Evolutionary conservation across 352 stramenopile genomes (phyloP).

Genomic region (Achlya hypogyna): DNA sequence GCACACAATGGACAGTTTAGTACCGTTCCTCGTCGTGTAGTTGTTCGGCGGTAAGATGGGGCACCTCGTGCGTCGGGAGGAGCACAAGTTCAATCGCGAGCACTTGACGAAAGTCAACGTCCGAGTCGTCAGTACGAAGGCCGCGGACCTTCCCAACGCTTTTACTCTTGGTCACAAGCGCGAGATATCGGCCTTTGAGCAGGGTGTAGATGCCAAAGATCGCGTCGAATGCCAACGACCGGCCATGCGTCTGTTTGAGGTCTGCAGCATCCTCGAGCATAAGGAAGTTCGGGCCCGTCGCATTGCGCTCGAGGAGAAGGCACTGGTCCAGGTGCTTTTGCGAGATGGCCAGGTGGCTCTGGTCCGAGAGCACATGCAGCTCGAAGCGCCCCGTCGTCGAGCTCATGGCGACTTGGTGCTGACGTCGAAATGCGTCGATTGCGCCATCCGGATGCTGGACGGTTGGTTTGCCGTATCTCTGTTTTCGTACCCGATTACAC

Average conservation of each 20-base stretch:
- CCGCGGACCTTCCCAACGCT: conserved; percentile 28
- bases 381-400: conserved; percentile 14
- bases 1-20: not conserved
- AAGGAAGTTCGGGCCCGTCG: conserved; percentile 23
- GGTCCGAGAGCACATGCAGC: conserved; percentile 19
- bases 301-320: conserved; percentile 13
- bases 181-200: conserved; percentile 56
- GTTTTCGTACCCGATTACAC: no score
- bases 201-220: conserved; percentile 74
- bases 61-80: conserved; percentile 47
- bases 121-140: conserved; percentile 19
- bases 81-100: conserved; percentile 55
- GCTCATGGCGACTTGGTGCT: not conserved
- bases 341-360: conserved; percentile 17
- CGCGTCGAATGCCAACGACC: conserved; percentile 63
- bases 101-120: conserved; percentile 42
- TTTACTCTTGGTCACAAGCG: conserved; percentile 62
- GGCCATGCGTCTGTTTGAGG: conserved; percentile 55
- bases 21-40: conserved; percentile 43
- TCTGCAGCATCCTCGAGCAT: conserved; percentile 50
- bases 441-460: not conserved
- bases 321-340: conserved; percentile 17
- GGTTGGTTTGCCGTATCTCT: no score
- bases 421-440: not conserved
- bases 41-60: conserved; percentile 36